Evolutionary conservation across 495 filamentous ascomycete species (phyloP).

Genomic region (Trichocladium antarcticum): DNA sequence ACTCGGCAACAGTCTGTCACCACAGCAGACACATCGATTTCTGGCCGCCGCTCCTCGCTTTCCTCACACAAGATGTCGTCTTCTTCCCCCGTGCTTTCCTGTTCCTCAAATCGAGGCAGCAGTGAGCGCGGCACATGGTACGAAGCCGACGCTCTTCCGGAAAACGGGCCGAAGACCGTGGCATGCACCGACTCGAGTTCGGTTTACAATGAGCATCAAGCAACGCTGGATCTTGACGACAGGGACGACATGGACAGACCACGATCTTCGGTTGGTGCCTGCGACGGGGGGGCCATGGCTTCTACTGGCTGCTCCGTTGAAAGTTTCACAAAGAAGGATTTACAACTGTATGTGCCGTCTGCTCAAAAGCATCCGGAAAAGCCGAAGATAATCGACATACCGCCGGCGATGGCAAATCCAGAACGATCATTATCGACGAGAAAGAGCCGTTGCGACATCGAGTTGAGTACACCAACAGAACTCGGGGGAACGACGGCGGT

Average conservation of each 20-base stretch:
- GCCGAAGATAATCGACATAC: constrained; percentile 22
- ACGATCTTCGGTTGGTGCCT: neutral
- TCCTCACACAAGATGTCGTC: constrained; percentile 17
- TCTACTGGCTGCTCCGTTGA: neutral
- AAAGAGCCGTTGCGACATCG: neutral
- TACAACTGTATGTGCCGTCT: constrained; percentile 12
- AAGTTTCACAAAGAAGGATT: neutral
- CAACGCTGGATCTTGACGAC: neutral
- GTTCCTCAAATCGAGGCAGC: constrained; percentile 1
- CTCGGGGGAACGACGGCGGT: neutral
- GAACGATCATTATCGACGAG: constrained; percentile 14
- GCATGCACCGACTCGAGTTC: constrained; percentile 4
- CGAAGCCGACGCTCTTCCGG: constrained; percentile 17
- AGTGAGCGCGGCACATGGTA: constrained; percentile 25
- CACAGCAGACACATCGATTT: constrained; percentile 28
- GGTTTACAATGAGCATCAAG: neutral
- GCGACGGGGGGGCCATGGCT: neutral
- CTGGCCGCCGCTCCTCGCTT: constrained; percentile 22
- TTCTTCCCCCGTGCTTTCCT: constrained; percentile 5
- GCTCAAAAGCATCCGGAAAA: constrained; percentile 5
- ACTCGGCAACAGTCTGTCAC: constrained; percentile 27
- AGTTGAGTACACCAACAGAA: neutral
- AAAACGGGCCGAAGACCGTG: neutral
- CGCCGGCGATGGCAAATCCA: constrained; percentile 7
- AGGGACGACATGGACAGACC: neutral